These are phyloP conservation scores for Phytophthora palmivora DNA, from an alignment of 352 stramenopile species.

Conservation along the genomic window DNA sequence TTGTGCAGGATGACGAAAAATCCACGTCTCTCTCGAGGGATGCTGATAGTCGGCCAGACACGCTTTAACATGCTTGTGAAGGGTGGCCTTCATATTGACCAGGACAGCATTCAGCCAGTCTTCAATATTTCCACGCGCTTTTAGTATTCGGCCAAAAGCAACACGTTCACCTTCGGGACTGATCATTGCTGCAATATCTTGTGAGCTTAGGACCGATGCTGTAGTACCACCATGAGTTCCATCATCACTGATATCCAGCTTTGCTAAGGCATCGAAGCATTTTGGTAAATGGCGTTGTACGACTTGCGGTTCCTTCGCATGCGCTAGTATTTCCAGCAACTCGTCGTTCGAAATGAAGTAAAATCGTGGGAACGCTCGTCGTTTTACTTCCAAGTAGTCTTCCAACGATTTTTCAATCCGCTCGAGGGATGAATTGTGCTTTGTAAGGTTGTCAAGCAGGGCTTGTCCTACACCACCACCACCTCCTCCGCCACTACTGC, in stretches of 20 bases:
- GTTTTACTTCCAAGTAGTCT: conserved; percentile 87
- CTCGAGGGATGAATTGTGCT: conserved; percentile 77
- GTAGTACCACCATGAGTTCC: conserved; percentile 11
- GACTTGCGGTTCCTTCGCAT: conserved; percentile 79
- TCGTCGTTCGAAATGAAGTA: conserved; percentile 92
- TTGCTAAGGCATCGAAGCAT: conserved; percentile 85
- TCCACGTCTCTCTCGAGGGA: conserved; percentile 75
- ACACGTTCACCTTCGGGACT: conserved; percentile 85
- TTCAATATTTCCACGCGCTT: conserved; percentile 88
- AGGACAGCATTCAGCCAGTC: conserved; percentile 86
- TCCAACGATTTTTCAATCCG: conserved; percentile 83
- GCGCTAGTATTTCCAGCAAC: conserved; percentile 82
- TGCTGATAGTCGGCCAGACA: conserved; percentile 92
- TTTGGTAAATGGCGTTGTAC: conserved; percentile 87
- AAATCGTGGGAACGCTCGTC: conserved; percentile 84
- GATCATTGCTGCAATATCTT: conserved; percentile 83
- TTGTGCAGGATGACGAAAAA: conserved; percentile 91
- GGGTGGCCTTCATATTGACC: conserved; percentile 72
- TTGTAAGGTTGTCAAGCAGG: conserved; percentile 67
- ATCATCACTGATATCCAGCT: conserved; percentile 77
- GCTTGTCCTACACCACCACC: conserved; percentile 41
- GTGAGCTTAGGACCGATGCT: conserved; percentile 17
- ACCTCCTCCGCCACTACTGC: conserved; percentile 1
- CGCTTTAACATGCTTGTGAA: conserved; percentile 77
- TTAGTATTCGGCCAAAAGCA: conserved; percentile 73